Percentiles rank a stretch among this genome's conserved stretches.
These are phyloP conservation scores for Diospyros kaki DNA, from an alignment of 148 eudicot species.

Conservation along the genomic window DNA sequence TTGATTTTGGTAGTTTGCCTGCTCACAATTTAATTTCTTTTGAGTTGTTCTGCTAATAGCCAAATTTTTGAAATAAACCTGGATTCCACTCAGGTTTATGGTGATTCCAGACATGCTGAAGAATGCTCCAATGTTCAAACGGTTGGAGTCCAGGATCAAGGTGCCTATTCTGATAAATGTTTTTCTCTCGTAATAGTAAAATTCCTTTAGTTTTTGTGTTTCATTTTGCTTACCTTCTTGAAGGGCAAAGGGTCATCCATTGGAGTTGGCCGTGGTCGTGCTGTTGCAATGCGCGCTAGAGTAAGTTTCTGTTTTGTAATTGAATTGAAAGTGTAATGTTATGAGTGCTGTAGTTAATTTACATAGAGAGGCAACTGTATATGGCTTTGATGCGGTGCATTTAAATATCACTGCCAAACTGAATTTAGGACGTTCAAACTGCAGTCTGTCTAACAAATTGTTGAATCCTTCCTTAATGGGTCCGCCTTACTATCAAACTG, in stretches of 20 bases:
- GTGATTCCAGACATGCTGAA: slow-evolving; percentile 97
- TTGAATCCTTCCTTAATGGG: too few relatives aligned
- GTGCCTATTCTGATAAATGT: slow-evolving; percentile 25
- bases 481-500: not conserved
- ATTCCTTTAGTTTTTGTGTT: not conserved
- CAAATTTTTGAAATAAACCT: not conserved
- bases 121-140: slow-evolving; percentile 96
- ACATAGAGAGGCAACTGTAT: too few relatives aligned
- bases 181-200: not conserved
- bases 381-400: too few relatives aligned
- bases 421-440: too few relatives aligned
- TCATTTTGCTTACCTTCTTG: slow-evolving; percentile 12
- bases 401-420: too few relatives aligned
- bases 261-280: slow-evolving; percentile 99
- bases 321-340: too few relatives aligned
- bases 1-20: not conserved
- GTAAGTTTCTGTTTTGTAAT: slow-evolving; percentile 25
- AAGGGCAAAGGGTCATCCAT: slow-evolving; percentile 93
- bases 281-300: slow-evolving; percentile 88
- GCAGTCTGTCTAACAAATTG: too few relatives aligned
- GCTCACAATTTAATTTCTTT: not conserved
- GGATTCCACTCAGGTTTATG: slow-evolving; percentile 63
- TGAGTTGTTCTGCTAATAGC: not conserved
- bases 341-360: too few relatives aligned
- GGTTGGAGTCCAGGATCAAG: slow-evolving; percentile 72